Evolutionary conservation across 2,329 filamentous ascomycete species (phyloP), one percentile per base, ranked within the genome.

Genomic region (Hymenoscyphus scutula): DNA sequence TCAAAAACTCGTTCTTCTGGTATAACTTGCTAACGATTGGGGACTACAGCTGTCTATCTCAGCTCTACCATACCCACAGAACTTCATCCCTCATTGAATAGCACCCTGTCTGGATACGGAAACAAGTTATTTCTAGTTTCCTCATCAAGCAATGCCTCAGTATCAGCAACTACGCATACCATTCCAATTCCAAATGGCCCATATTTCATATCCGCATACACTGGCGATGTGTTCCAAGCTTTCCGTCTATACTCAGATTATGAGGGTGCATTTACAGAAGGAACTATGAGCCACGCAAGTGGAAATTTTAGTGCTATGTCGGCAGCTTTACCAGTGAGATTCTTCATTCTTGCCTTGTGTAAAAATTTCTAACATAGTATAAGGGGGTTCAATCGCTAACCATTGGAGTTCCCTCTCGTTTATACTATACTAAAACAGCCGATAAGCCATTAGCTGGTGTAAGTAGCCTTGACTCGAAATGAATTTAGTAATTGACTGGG

Each of bases 361-460:
- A 45, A 4, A 8, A 8, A 23, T 45, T n/a, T 45, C 6, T 45
- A 19, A 45, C 41, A 10, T 10, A 19, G 30, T 54, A 29, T n/a
- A n/a, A 48, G 1, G 78, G 78, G n/a, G 66, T 60, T 7, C 76
- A 79, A 60, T 73, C 79, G 62, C 69, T 79, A 45, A 79, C 76
- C 34, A 76, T 81, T 53, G 80, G 76, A 5, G 86, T 89, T 0
- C 85, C 85, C 3, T 88, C 84, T 6, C 78, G 86, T 8, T 75
- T 88, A 0, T 87, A 87, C 74, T 85, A 78, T 73, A 81, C 77
- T 2, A 80, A 77, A 56, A 83, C 81, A 0, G 68, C 73, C 0
- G 76, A 78, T 17, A 81, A 84, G 68, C 85, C 85, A 0, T 76
- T 89, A 0, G 82, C 84, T 5, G 86, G 87, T 19, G 80, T 87